These are phyloP conservation scores for Geotrichum australiense DNA, from an alignment of 1,139 yeast genomes.

Conservation along the genomic window DNA sequence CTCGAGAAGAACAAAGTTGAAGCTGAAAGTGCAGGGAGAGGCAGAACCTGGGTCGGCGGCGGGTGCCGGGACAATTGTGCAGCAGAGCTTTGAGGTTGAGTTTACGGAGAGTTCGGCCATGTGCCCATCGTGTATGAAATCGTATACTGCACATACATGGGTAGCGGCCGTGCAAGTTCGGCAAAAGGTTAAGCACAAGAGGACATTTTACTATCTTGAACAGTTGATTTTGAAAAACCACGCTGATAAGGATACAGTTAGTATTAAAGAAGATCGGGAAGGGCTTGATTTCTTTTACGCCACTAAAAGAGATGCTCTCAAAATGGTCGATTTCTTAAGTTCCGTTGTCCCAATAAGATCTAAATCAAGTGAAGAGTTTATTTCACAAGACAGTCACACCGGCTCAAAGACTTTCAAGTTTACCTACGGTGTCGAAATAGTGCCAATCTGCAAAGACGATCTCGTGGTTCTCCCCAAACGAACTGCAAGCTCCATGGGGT, in stretches of 20 bases:
- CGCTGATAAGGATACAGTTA: slow-evolving; percentile 89
- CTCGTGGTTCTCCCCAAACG: slow-evolving; percentile 85
- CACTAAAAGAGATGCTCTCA: slow-evolving; percentile 82
- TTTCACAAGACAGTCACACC: slow-evolving; percentile 86
- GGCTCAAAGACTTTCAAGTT: slow-evolving; percentile 84
- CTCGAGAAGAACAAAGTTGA: slow-evolving; percentile 85
- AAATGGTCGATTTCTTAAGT: slow-evolving; percentile 83
- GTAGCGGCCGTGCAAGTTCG: slow-evolving; percentile 97
- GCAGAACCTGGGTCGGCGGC: slow-evolving; percentile 47
- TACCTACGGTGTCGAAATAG: slow-evolving; percentile 86
- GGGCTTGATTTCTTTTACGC: slow-evolving; percentile 93
- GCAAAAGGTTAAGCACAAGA: slow-evolving; percentile 94
- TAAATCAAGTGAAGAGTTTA: slow-evolving; percentile 82
- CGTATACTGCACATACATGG: slow-evolving; percentile 96
- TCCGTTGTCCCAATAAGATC: slow-evolving; percentile 79
- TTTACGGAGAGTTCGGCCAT: slow-evolving; percentile 91
- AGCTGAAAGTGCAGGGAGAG: slow-evolving; percentile 93
- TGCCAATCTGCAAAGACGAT: slow-evolving; percentile 95
- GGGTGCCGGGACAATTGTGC: slow-evolving; percentile 81
- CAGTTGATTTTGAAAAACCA: slow-evolving; percentile 88
- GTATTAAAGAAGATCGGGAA: slow-evolving; percentile 86
- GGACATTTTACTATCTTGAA: slow-evolving; percentile 92
- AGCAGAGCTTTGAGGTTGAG: slow-evolving; percentile 94
- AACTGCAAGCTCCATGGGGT: slow-evolving; percentile 73
- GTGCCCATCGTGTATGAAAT: slow-evolving; percentile 97